phyloP scores from a whole-genome alignment of 1,139 yeast genomes.

The Saccharomycopsis crataegensis region DNA sequence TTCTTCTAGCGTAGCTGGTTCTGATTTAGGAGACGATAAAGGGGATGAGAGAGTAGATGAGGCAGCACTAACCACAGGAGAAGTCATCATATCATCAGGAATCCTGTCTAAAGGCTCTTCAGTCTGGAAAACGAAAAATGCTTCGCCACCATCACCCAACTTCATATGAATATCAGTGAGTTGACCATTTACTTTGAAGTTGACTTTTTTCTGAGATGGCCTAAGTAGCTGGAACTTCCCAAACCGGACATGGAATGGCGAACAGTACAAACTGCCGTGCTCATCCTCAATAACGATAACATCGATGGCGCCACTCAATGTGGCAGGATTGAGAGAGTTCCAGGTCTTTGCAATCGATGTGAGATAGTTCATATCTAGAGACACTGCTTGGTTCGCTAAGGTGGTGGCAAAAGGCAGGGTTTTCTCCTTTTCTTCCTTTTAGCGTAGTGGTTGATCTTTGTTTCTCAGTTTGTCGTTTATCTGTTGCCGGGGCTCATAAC shows the following conservation, averaged over 20 bases:
- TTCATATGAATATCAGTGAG: conserved; percentile 89
- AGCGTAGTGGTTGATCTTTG: too few species aligned
- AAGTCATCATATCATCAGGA: conserved; percentile 74
- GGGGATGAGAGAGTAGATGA: conserved; percentile 53
- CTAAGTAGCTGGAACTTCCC: conserved; percentile 88
- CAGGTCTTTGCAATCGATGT: conserved; percentile 60
- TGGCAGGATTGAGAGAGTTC: conserved; percentile 95
- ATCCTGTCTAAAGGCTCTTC: conserved; percentile 47
- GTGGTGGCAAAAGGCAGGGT: too few species aligned
- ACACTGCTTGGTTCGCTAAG: too few species aligned
- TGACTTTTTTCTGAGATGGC: conserved; percentile 96
- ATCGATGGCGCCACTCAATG: conserved; percentile 95
- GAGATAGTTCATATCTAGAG: conserved; percentile 16
- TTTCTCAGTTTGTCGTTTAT: too few species aligned
- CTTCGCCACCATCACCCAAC: conserved; percentile 96
- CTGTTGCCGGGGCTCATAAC: too few species aligned
- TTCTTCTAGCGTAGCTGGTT: conserved; percentile 10
- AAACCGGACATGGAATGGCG: conserved; percentile 95
- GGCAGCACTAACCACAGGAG: conserved; percentile 84
- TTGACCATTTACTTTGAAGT: conserved; percentile 75
- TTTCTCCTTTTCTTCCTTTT: too few species aligned
- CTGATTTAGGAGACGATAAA: conserved; percentile 18
- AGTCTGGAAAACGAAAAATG: conserved; percentile 92
- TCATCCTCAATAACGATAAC: conserved; percentile 94
- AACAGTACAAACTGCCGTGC: conserved; percentile 74